These are phyloP conservation scores for apple (Malus domestica) DNA, from an alignment of 306 rosid genomes.

Conservation along the genomic window DNA sequence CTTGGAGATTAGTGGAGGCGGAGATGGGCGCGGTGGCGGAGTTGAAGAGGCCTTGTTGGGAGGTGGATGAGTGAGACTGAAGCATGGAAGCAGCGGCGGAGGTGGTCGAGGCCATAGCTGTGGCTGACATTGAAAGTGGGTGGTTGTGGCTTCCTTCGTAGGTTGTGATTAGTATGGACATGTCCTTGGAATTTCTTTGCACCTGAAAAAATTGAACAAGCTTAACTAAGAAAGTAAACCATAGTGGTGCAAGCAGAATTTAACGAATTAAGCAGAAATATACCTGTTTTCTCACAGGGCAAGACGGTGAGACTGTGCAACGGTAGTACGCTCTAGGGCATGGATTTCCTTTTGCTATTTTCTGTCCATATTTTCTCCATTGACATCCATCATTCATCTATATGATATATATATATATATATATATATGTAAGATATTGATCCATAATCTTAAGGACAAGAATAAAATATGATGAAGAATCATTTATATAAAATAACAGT, in stretches of 20 bases:
- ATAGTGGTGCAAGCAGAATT: neutral
- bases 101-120: slow-evolving; percentile 64
- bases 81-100: slow-evolving; percentile 63
- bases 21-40: slow-evolving; percentile 22
- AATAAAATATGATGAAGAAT: neutral
- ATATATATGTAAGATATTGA: neutral
- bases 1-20: slow-evolving; percentile 10
- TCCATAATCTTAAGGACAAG: neutral
- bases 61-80: slow-evolving; percentile 35
- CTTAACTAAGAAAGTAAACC: neutral
- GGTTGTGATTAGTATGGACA: slow-evolving; percentile 63
- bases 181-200: slow-evolving; percentile 62
- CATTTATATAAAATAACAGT: neutral
- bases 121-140: slow-evolving; percentile 59
- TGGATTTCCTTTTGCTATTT: slow-evolving; percentile 80
- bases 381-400: slow-evolving; percentile 84
- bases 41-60: slow-evolving; percentile 19
- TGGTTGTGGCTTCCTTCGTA: slow-evolving; percentile 74
- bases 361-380: slow-evolving; percentile 90
- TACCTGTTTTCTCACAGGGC: slow-evolving; percentile 78
- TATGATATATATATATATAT: neutral
- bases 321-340: slow-evolving; percentile 77
- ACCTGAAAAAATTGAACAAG: slow-evolving; percentile 36
- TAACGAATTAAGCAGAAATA: neutral
- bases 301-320: slow-evolving; percentile 56